Percentiles rank a stretch among this genome's conserved stretches.
These are phyloP conservation scores for Scheffersomyces coipomensis DNA, from an alignment of 805 yeast genomes.

Conservation along the genomic window DNA sequence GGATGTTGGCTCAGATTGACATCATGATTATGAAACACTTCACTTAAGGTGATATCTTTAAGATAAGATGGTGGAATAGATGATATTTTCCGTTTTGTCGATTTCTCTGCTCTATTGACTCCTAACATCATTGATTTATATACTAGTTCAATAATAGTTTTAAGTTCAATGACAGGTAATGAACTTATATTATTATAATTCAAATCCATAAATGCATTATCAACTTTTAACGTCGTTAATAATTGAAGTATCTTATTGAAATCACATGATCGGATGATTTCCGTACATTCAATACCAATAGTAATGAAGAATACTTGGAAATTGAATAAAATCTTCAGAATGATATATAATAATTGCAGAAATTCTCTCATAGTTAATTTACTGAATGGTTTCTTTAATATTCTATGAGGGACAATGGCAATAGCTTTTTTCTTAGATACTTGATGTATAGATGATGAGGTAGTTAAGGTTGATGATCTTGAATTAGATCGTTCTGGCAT, in stretches of 20 bases:
- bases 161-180: too few relatives aligned
- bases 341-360: slow-evolving; percentile 30
- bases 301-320: slow-evolving; percentile 25
- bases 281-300: slow-evolving; percentile 1
- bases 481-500: not conserved
- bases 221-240: slow-evolving; percentile 8
- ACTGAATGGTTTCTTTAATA: slow-evolving; percentile 39
- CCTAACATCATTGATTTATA: slow-evolving; percentile 23
- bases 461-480: too few relatives aligned
- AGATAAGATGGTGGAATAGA: not conserved
- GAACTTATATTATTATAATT: not conserved
- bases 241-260: slow-evolving; percentile 9
- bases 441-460: too few relatives aligned
- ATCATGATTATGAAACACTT: slow-evolving; percentile 11
- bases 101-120: slow-evolving; percentile 6
- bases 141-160: slow-evolving; percentile 29
- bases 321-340: slow-evolving; percentile 36
- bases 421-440: slow-evolving; percentile 16
- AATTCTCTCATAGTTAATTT: slow-evolving; percentile 36
- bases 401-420: slow-evolving; percentile 40
- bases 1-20: slow-evolving; percentile 10
- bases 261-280: slow-evolving; percentile 11
- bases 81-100: not conserved
- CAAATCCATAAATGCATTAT: not conserved
- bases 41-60: not conserved